Conservation (phyloP, 1,284 basidiomycete genomes). For the Kalmanozyma brasiliensis region DNA sequence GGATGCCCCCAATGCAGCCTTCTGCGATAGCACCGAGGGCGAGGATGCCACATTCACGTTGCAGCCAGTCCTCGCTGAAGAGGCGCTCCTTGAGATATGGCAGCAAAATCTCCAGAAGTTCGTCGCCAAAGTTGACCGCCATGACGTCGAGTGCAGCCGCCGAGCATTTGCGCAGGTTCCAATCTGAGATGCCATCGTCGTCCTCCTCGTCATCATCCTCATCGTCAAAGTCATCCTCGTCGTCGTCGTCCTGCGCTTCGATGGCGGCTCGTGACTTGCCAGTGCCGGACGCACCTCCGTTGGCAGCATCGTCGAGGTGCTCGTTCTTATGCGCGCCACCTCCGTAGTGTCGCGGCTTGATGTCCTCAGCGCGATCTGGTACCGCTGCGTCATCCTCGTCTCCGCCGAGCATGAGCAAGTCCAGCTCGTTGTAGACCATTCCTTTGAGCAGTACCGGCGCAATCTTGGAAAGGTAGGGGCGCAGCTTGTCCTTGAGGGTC, state of each 20-base stretch:
- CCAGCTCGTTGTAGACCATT: conserved; percentile 97
- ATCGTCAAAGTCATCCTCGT: conserved; percentile 81
- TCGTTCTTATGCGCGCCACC: conserved; percentile 76
- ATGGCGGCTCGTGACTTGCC: conserved; percentile 64
- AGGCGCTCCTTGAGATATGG: conserved; percentile 91
- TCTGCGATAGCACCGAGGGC: conserved; percentile 98
- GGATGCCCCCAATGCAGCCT: conserved; percentile 95
- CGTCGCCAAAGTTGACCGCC: conserved; percentile 87
- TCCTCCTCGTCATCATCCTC: conserved; percentile 91
- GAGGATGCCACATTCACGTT: conserved; percentile 93
- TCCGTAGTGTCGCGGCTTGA: conserved; percentile 90
- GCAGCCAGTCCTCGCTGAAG: conserved; percentile 92
- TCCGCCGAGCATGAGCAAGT: conserved; percentile 93
- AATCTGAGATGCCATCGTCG: conserved; percentile 96
- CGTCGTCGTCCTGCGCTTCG: conserved; percentile 74
- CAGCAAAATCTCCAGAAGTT: conserved; percentile 86
- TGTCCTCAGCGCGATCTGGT: conserved; percentile 81
- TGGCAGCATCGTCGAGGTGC: conserved; percentile 54
- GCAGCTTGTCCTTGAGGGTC: conserved; percentile 82
- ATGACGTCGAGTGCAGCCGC: conserved; percentile 97
- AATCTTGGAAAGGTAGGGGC: conserved; percentile 85
- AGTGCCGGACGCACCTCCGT: conserved; percentile 61
- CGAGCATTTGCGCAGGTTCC: conserved; percentile 98
- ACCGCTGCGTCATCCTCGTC: conserved; percentile 84
- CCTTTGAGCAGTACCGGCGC: conserved; percentile 93